These are phyloP conservation scores for Wilcoxina mikolae DNA, from an alignment of 495 filamentous ascomycete genomes.

Conservation along the genomic window DNA sequence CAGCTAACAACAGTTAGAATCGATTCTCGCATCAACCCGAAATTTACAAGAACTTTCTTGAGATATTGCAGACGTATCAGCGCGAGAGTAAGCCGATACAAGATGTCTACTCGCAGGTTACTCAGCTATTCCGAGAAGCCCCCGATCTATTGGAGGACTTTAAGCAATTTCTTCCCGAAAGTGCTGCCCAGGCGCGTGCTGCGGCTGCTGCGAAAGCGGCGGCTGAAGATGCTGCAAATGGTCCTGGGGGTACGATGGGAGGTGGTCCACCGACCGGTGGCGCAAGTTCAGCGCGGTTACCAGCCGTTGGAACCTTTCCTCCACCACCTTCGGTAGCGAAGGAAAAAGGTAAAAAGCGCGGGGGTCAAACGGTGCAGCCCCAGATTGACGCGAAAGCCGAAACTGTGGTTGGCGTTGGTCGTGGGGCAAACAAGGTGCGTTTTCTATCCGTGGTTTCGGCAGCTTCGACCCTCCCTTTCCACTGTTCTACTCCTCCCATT, in stretches of 20 bases:
- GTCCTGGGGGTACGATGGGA: conserved; percentile 39
- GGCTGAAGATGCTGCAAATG: conserved; percentile 49
- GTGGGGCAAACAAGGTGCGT: conserved; percentile 24
- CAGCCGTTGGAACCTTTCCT: conserved; percentile 86
- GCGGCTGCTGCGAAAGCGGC: conserved; percentile 51
- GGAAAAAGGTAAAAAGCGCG: conserved; percentile 54
- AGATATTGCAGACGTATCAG: conserved; percentile 97
- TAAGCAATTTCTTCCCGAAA: conserved; percentile 96
- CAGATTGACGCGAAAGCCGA: conserved; percentile 21
- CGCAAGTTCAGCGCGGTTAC: conserved; percentile 55
- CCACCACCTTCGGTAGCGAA: conserved; percentile 65
- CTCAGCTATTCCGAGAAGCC: conserved; percentile 77
- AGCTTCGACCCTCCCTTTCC: neutral
- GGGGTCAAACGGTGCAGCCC: conserved; percentile 13
- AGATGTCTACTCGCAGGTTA: conserved; percentile 96
- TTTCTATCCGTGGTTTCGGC: neutral
- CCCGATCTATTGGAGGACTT: conserved; percentile 98
- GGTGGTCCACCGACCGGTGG: conserved; percentile 38
- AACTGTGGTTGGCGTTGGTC: conserved; percentile 17
- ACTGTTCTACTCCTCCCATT: neutral
- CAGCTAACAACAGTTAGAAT: conserved; percentile 43
- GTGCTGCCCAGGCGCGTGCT: conserved; percentile 75
- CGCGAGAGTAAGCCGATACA: conserved; percentile 96
- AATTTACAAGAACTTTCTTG: conserved; percentile 98
- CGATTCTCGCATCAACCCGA: conserved; percentile 89